These are phyloP conservation scores for Phytophthora pisi DNA, from an alignment of 352 stramenopile genomes.

Conservation along the genomic window DNA sequence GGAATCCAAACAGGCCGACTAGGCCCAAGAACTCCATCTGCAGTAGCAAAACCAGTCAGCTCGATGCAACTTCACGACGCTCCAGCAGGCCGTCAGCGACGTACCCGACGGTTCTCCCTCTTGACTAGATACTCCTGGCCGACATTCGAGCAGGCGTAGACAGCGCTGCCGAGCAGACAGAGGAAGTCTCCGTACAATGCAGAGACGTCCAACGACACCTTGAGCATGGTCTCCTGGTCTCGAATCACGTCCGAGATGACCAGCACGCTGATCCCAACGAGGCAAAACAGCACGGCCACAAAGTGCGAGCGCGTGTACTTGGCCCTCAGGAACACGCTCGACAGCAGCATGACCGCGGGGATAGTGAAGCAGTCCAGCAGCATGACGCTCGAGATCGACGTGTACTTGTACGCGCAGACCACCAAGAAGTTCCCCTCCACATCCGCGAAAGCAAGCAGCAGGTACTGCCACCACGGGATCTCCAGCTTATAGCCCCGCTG, in stretches of 20 bases:
- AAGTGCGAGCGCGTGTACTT: constrained; percentile 83
- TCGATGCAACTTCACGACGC: not conserved
- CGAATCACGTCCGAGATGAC: constrained; percentile 86
- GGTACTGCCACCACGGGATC: constrained; percentile 89
- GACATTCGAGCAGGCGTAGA: constrained; percentile 96
- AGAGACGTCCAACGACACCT: constrained; percentile 43
- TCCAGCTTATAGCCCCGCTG: constrained; percentile 60
- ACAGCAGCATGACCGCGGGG: constrained; percentile 95
- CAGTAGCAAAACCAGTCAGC: constrained; percentile 24
- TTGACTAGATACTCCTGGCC: constrained; percentile 86
- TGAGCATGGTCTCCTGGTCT: constrained; percentile 35
- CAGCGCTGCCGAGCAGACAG: constrained; percentile 88
- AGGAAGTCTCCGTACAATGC: constrained; percentile 91
- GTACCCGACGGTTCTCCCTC: constrained; percentile 70
- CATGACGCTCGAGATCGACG: constrained; percentile 95
- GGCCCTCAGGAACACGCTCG: constrained; percentile 82
- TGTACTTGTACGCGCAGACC: constrained; percentile 96
- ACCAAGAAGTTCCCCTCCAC: constrained; percentile 96
- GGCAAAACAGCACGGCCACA: constrained; percentile 79
- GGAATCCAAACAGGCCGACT: constrained; percentile 91
- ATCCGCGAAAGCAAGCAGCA: constrained; percentile 93
- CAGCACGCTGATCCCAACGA: constrained; percentile 83
- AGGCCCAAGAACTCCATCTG: constrained; percentile 95
- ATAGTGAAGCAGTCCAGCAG: constrained; percentile 97
- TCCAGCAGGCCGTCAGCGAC: not conserved